A percentile compares a stretch with the other conserved stretches of the same genome.
These are phyloP conservation scores for Xylariaceae sp. DNA, from an alignment of 2,329 filamentous ascomycete species.

Conservation along the genomic window DNA sequence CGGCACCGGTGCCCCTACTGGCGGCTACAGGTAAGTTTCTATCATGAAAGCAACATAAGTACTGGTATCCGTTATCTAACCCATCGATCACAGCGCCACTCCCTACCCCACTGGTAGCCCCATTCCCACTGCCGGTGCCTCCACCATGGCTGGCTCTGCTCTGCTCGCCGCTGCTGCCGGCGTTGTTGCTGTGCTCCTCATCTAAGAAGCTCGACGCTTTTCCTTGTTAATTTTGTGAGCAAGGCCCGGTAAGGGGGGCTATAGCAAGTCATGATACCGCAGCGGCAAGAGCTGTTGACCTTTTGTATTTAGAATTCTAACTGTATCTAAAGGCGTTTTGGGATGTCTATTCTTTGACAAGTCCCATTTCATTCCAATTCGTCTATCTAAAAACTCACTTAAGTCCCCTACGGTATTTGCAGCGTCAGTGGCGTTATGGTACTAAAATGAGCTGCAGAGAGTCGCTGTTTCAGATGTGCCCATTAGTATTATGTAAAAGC, in stretches of 20 bases:
- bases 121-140: constrained; percentile 56
- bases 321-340: constrained; percentile 25
- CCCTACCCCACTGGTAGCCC: constrained; percentile 43
- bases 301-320: constrained; percentile 31
- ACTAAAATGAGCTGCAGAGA: too few relatives aligned
- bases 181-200: constrained; percentile 59
- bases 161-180: constrained; percentile 61
- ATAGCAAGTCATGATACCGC: constrained; percentile 22
- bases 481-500: too few relatives aligned
- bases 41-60: too few relatives aligned
- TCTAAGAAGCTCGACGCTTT: constrained; percentile 50
- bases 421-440: not conserved
- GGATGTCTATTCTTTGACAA: constrained; percentile 3
- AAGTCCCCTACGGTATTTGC: not conserved
- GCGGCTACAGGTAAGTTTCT: constrained; percentile 39
- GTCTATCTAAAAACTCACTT: constrained; percentile 4
- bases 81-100: constrained; percentile 39
- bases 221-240: constrained; percentile 9
- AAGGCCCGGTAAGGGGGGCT: constrained; percentile 16
- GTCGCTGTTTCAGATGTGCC: too few relatives aligned
- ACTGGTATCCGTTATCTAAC: too few relatives aligned
- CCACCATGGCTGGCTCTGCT: constrained; percentile 59
- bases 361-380: constrained; percentile 4
- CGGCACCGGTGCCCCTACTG: constrained; percentile 36
- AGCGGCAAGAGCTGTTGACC: not conserved